A percentile compares a stretch with the other conserved stretches of the same genome.
phyloP scores from a whole-genome alignment of 2,329 filamentous ascomycete species.

The Colletotrichum cereale region DNA sequence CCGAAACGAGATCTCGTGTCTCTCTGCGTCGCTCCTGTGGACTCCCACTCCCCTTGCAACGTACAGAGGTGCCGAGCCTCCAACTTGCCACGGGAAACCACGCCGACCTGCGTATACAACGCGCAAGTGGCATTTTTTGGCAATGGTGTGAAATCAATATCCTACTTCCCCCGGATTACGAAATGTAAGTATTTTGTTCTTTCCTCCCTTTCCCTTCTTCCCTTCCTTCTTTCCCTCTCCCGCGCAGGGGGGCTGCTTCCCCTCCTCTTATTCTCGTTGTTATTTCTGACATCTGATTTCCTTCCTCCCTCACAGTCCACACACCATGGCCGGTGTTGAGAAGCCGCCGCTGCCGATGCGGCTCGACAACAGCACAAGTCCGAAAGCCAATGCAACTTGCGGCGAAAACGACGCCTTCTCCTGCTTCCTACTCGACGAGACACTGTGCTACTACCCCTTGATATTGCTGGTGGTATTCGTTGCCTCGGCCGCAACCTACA shows the following conservation, averaged over 20 bases:
- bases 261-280: constrained; percentile 36
- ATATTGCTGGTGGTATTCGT: constrained; percentile 67
- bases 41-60: constrained; percentile 39
- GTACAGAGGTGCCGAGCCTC: constrained; percentile 25
- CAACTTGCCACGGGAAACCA: constrained; percentile 38
- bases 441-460: constrained; percentile 65
- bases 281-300: constrained; percentile 38
- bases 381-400: constrained; percentile 31
- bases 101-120: constrained; percentile 28
- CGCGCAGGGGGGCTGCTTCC: constrained; percentile 29
- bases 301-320: constrained; percentile 28
- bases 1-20: constrained; percentile 42
- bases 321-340: constrained; percentile 53
- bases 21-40: constrained; percentile 35
- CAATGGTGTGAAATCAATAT: constrained; percentile 38
- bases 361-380: constrained; percentile 12
- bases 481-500: constrained; percentile 63
- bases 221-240: constrained; percentile 23
- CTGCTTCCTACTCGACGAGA: constrained; percentile 55
- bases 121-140: constrained; percentile 30
- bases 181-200: constrained; percentile 31
- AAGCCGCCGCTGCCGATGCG: constrained; percentile 41
- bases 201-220: constrained; percentile 15
- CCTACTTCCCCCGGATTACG: constrained; percentile 30
- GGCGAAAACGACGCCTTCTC: constrained; percentile 27